Evolutionary conservation across 1,284 basidiomycete species (phyloP), one percentile per base, ranked within the genome.

Genomic region (Puccinia horiana): DNA sequence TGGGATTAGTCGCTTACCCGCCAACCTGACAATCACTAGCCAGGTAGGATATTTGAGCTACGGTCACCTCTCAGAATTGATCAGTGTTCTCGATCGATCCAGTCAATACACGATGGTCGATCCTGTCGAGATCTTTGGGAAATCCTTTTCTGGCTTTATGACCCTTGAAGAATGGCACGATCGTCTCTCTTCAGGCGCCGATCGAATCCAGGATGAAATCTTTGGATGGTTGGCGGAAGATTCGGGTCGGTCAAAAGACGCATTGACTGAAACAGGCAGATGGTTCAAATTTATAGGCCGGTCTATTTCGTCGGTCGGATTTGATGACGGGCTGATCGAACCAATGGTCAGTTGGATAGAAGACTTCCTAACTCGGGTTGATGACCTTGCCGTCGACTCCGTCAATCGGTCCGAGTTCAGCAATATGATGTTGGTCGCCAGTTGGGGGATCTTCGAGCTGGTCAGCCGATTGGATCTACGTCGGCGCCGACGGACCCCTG

Each of bases 401-500:
- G 47, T 81, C 44, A 81, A 81, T 74, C 54, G 79, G 40, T 32
- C 79, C 37, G 79, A 81, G 32, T 81, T 74, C n/a, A 81, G 79
- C 40, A 73, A 74, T 29, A n/a, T 81, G 16, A 44, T 81, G 32
- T 44, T 81, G 29, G 52, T 61, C 18, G 29, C 61, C 26, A 63
- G 79, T 65, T 81, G 79, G 79, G 79, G 69, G 11, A 56, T 81
- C 23, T 74, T 81, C 9, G 79, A 81, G 58, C 52, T 81, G 18
- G 69, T 40, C 32, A 44, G 54, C 56, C 49, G 70, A 42, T 29
- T 81, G 18, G 54, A 63, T 52, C 35, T 54, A 18, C 63, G 49
- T 42, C 9, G 35, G 2, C 42, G 52, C 2, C 63, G 54, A 11
- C 26, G 16, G 26, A 26, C 26, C 12, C 14, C 37, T 56, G 18